phyloP scores from a whole-genome alignment of 2,329 filamentous ascomycete species.

The Dactylella cylindrospora region DNA sequence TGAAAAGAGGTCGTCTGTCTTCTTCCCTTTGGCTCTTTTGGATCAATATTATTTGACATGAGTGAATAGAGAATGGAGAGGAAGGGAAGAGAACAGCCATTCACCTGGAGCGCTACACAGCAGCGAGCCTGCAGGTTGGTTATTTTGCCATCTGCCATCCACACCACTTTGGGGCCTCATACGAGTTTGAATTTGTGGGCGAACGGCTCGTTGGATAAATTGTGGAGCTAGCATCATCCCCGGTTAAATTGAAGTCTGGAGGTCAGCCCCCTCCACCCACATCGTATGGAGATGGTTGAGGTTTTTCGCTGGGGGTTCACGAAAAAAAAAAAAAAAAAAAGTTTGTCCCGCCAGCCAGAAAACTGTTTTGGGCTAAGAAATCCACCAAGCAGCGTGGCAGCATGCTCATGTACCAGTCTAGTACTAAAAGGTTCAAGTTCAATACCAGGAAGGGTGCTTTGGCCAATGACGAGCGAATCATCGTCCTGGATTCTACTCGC shows the following conservation, averaged over 20 bases:
- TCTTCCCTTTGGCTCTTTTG: no score
- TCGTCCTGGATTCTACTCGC: constrained; percentile 12
- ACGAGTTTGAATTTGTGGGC: constrained; percentile 19
- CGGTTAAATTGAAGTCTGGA: constrained; percentile 38
- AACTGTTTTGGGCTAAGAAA: constrained; percentile 14
- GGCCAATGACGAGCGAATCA: constrained; percentile 31
- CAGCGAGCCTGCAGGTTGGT: constrained; percentile 2
- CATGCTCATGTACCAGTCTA: constrained; percentile 25
- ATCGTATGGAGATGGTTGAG: constrained; percentile 36
- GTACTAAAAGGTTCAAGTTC: constrained; percentile 20
- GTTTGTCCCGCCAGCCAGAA: no score
- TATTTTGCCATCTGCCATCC: no score
- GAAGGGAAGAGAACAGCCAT: constrained; percentile 10
- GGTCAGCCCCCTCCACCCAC: constrained; percentile 41
- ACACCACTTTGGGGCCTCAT: constrained; percentile 14
- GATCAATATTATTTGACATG: no score
- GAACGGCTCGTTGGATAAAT: constrained; percentile 35
- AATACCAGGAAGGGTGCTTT: constrained; percentile 13
- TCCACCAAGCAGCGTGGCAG: constrained; percentile 3
- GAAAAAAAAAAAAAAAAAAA: no score
- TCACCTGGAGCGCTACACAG: constrained; percentile 15
- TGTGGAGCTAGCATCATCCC: constrained; percentile 40
- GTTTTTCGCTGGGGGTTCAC: constrained; percentile 2
- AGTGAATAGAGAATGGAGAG: neutral
- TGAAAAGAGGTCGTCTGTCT: constrained; percentile 19